A percentile compares a stretch with the other conserved stretches of the same genome.
These are phyloP conservation scores for Ramularia collo-cygni DNA, from an alignment of 2,329 filamentous ascomycete species.

Conservation along the genomic window DNA sequence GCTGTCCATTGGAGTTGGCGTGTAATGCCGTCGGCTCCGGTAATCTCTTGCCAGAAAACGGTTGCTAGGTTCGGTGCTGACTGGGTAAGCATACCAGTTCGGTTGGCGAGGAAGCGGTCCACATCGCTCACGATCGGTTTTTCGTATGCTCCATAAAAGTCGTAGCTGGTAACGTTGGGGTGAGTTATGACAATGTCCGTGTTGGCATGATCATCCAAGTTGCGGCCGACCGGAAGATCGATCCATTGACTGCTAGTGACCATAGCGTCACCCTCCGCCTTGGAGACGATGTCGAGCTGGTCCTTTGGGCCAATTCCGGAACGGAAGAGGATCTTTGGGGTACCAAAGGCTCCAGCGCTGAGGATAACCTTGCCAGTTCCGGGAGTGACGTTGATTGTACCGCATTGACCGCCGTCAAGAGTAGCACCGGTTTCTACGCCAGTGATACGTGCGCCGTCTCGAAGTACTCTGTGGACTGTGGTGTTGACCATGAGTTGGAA, in stretches of 20 bases:
- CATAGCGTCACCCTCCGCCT: conserved; percentile 40
- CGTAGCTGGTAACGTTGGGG: conserved; percentile 52
- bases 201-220: conserved; percentile 50
- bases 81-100: conserved; percentile 56
- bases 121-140: conserved; percentile 36
- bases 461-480: conserved; percentile 59
- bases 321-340: conserved; percentile 58
- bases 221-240: conserved; percentile 45
- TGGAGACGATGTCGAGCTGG: conserved; percentile 46
- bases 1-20: conserved; percentile 62
- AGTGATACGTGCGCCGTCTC: conserved; percentile 54
- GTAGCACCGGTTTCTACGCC: conserved; percentile 61
- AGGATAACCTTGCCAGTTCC: conserved; percentile 50
- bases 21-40: conserved; percentile 50
- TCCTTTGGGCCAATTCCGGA: conserved; percentile 53
- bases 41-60: conserved; percentile 55
- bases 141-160: conserved; percentile 57
- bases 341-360: conserved; percentile 52
- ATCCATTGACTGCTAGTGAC: conserved; percentile 43
- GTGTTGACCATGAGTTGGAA: conserved; percentile 63
- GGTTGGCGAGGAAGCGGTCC: conserved; percentile 37
- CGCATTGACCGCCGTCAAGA: conserved; percentile 48
- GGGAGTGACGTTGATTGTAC: conserved; percentile 54
- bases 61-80: conserved; percentile 60
- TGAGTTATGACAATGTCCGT: conserved; percentile 49